Conservation (phyloP, 2,329 filamentous ascomycete genomes). For the Sporothrix phasma region DNA sequence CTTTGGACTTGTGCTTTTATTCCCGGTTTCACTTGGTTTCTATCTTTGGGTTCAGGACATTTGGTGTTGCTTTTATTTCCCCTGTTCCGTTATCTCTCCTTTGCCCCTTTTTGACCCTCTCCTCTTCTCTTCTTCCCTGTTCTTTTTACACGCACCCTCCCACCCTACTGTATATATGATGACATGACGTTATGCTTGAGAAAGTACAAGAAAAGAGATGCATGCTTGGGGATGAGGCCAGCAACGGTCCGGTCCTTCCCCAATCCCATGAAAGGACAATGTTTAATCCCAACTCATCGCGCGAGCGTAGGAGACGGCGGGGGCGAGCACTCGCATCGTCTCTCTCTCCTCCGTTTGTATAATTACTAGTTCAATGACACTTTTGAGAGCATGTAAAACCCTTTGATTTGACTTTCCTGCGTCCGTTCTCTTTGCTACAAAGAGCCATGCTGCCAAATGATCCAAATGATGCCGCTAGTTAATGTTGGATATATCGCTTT, state of each 20-base stretch:
- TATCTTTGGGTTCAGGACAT: background rate
- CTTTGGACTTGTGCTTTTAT: background rate
- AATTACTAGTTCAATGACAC: background rate
- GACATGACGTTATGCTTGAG: conserved; percentile 15
- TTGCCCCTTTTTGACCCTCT: background rate
- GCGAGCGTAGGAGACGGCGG: background rate
- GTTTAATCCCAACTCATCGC: conserved; percentile 8
- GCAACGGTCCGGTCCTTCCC: background rate
- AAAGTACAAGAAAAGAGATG: background rate
- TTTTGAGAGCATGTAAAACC: background rate
- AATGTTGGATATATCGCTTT: background rate
- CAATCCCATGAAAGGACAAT: background rate
- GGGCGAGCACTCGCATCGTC: background rate
- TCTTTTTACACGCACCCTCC: background rate
- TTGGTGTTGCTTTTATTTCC: background rate
- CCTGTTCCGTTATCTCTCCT: background rate
- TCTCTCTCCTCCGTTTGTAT: background rate
- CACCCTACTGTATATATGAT: conserved; percentile 11
- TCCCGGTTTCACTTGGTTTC: background rate
- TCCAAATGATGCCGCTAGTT: background rate
- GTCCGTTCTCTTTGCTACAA: background rate
- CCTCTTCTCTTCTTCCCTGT: background rate
- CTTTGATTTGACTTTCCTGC: background rate
- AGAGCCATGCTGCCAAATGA: background rate
- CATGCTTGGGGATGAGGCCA: background rate